Evolutionary conservation across 108 stramenopile species (phyloP).

Genomic region (Asterionellopsis glacialis): DNA sequence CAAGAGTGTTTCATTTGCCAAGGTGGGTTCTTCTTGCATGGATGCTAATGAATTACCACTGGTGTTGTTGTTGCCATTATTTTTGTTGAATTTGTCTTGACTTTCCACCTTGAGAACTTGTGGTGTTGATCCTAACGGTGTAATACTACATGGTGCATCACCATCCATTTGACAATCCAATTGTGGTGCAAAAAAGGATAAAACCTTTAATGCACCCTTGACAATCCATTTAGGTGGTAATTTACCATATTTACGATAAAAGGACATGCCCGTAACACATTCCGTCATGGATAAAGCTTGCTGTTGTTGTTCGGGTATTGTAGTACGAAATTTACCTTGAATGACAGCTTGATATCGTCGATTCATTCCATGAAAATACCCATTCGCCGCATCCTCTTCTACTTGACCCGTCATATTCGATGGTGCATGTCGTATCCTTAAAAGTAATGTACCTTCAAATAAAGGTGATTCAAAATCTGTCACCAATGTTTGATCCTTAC

Average conservation of each 20-base stretch:
- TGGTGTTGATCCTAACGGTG: constrained; percentile 75
- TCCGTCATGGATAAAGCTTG: constrained; percentile 59
- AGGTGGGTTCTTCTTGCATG: constrained; percentile 21
- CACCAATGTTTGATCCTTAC: constrained; percentile 43
- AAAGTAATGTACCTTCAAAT: constrained; percentile 60
- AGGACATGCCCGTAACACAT: constrained; percentile 55
- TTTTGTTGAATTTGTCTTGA: too few relatives aligned
- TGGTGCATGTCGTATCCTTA: constrained; percentile 41
- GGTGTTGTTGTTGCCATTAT: constrained; percentile 13
- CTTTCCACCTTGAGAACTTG: constrained; percentile 51
- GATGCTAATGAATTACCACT: constrained; percentile 15
- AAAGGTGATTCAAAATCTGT: constrained; percentile 70
- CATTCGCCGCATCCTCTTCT: constrained; percentile 25
- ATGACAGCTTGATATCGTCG: constrained; percentile 56
- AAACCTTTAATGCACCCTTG: constrained; percentile 52
- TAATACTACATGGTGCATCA: constrained; percentile 44
- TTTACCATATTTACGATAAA: constrained; percentile 46
- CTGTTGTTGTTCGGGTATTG: constrained; percentile 4
- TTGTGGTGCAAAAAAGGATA: constrained; percentile 72
- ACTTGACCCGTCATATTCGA: too few relatives aligned
- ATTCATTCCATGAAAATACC: constrained; percentile 53
- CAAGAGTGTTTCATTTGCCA: constrained; percentile 24
- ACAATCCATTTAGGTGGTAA: constrained; percentile 67
- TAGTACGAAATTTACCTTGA: constrained; percentile 54
- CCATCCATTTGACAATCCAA: constrained; percentile 65